Conservation (phyloP, 164 flowering plant species). For the Macadamia integrifolia region DNA sequence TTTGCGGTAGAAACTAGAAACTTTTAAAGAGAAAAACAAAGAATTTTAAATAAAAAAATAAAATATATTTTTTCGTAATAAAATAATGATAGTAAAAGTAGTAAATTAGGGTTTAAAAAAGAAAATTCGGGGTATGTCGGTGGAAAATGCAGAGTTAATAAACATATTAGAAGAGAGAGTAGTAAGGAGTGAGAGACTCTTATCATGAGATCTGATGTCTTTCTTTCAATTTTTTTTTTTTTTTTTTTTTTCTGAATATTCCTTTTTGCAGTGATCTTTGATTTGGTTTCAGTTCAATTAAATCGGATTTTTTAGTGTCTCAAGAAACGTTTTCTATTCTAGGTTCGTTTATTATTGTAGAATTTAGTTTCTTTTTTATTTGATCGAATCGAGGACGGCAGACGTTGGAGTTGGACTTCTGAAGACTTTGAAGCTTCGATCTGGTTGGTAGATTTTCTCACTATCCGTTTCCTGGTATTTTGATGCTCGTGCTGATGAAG, state of each 20-base stretch:
- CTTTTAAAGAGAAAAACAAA: background rate
- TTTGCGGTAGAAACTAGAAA: constrained; percentile 9
- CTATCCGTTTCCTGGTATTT: background rate
- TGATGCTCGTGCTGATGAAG: background rate
- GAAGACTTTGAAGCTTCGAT: background rate
- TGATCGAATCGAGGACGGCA: background rate
- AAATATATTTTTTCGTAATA: background rate
- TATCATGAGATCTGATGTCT: constrained; percentile 5
- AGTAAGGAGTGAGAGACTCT: too few species aligned
- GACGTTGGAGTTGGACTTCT: background rate
- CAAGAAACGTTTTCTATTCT: background rate
- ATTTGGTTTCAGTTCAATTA: background rate
- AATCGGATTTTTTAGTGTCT: background rate
- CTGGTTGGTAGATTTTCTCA: background rate
- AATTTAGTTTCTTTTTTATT: background rate
- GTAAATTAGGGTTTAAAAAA: background rate
- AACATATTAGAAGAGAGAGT: background rate
- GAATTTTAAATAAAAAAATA: background rate
- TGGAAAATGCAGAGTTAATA: constrained; percentile 10
- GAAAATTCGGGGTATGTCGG: constrained; percentile 8
- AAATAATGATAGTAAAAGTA: background rate
- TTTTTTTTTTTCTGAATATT: constrained; percentile 2
- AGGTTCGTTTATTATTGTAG: background rate
- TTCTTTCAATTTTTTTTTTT: constrained; percentile 1
- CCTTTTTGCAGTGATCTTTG: constrained; percentile 10